Conservation (phyloP, 192 early-diverging fungal genomes). For the Haplosporangium gracile region DNA sequence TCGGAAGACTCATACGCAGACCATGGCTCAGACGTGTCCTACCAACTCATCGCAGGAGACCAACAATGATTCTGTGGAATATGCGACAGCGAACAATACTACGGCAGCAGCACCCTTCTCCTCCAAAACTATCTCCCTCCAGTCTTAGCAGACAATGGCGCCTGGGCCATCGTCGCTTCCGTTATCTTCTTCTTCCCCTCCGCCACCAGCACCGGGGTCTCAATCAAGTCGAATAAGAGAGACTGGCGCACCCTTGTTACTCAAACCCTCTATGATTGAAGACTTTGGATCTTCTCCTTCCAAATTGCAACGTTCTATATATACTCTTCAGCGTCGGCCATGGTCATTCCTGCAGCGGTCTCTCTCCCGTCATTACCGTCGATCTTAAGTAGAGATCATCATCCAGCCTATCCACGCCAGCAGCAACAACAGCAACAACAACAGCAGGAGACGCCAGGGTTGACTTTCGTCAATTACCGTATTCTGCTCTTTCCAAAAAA, state of each 20-base stretch:
- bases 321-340: neutral
- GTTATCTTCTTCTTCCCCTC: neutral
- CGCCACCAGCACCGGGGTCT: neutral
- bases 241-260: neutral
- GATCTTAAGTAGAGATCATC: neutral
- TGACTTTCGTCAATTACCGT: neutral
- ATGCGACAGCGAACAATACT: neutral
- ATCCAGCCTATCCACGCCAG: neutral
- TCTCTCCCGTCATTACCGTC: neutral
- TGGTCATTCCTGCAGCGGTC: neutral
- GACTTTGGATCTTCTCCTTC: neutral
- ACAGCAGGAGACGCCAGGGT: neutral
- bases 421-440: neutral
- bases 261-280: slow-evolving; percentile 3
- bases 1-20: neutral
- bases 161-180: neutral
- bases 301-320: neutral
- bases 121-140: neutral
- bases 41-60: neutral
- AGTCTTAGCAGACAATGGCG: neutral
- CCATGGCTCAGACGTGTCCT: neutral
- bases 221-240: neutral
- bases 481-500: slow-evolving; percentile 27
- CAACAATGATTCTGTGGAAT: neutral
- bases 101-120: no score